Base-by-base conservation (phyloP, 2,329 filamentous ascomycete genomes). In the Rutstroemia sp. region DNA sequence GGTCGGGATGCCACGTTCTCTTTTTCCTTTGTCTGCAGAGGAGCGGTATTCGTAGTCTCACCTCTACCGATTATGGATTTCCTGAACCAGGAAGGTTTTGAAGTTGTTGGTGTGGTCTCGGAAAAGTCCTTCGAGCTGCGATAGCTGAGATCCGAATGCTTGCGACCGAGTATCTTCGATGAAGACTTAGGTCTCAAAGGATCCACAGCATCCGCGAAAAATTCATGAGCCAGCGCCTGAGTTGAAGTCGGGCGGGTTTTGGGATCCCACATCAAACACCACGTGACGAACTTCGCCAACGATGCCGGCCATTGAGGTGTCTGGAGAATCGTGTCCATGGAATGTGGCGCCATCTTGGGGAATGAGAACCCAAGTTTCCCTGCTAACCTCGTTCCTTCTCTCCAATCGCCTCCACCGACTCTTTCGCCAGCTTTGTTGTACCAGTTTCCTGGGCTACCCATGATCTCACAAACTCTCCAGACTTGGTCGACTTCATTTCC, bases 181-280 rank as follows among this genome's bases (percentile, higher is more conserved):
- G 89, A 92, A 1, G 91, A 95, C 75, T 92, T 96, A n/a, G 92
- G 91, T 55, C 92, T 79, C 54, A 96, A 75, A 14, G 94, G 94
- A 70, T 99, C 94, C 51, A 95, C 83, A 1, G 94, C 94, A 73
- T 97, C 94, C 36, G 80, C 73, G 67, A 99, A 99, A 73, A 95
- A 99, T 64, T 96, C 92, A 71, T 99, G 94, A 40, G 88, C 88
- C 63, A 99, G 75, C n/a, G 94, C 92, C 72, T 99, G 92, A 0
- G 87, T 85, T 2, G 92, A 96, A 4, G 92, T 97, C 46, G 94
- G 94, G 59, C 94, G 82, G 67, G 77, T 84, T 75, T 92, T 95
- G 10, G 94, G 94, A 72, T 99, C 94, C 94, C 94, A 99, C 88
- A 97, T 94, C 63, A 99, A 74, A 73, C 94, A 99, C 91, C 91